Base-by-base conservation (phyloP, 306 rosid genomes). In the Dalbergia oliveri region DNA sequence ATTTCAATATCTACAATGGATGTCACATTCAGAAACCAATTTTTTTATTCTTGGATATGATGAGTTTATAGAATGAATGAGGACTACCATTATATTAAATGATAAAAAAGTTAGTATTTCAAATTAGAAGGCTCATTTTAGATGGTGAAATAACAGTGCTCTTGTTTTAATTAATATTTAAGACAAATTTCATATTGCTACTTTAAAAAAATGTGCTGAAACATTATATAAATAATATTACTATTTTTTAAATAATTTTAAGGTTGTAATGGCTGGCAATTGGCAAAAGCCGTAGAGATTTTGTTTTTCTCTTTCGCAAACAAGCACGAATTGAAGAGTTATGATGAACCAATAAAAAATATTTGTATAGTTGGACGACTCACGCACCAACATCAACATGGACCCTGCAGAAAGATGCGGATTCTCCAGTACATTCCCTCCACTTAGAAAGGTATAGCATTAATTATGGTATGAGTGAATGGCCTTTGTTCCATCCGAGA, bases 401-500 rank as follows among this genome's bases (percentile, higher is more conserved):
- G 86, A 78, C 75, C 78, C 78, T 35, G 9, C 66, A 59, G 16
- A 79, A 75, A 82, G 66, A 74, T 69, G 76, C 49, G 13, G 72
- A 63, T 78, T 82, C 63, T 61, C 47, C 61, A 41, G 18, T 56
- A 53, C 54, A 60, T 72, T 83, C 41, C 31, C 31, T 68, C 86
- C 84, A 82, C 86, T 85, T 23, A 51, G 63, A 45, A 60, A 10
- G 68, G 73, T 79, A 64, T 71, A 10, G 15, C 49, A 76, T 62
- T 60, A 34, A 85, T 10, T 41, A 58, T 67, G 53, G 6, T 58
- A n/a, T 10, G 71, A 75, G 77, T 65, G 75, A 63, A 82, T 50
- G 89, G 84, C 47, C 61, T 86, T 65, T 79, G 53, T 85, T 82
- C 51, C 63, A 45, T 78, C 78, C 77, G 31, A 16, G 7, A 69